Evolutionary conservation across 2,329 filamentous ascomycete species (phyloP), one percentile per base, ranked within the genome.

Genomic region (Fusarium sp.): DNA sequence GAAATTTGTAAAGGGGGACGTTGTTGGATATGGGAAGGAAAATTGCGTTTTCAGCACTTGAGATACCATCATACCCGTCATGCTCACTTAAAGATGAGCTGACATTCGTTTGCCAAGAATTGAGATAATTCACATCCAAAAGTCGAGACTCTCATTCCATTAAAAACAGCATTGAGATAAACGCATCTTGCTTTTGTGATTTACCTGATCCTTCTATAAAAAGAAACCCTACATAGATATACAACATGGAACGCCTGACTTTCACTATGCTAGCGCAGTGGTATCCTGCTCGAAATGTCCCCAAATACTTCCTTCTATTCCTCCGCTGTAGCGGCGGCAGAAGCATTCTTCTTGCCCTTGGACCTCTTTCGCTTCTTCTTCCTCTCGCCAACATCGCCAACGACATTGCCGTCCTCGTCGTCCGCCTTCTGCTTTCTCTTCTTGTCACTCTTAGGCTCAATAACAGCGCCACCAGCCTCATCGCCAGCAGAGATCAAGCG

Each of bases 341-440:
- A 79, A 70, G 39, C 52, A 37, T 54, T 60, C 62, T 81, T 82
- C 62, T 79, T 82, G 52, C 77, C 77, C 74, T 81, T 83, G 52
- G 83, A 83, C 72, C 84, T 82, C 81, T 84, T 86, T 75, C 83
- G 78, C 79, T 83, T 86, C 75, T 82, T 85, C 75, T 83, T 85
- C 71, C 76, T 75, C 62, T 70, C 67, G 4, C 67, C 67, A 10
- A 70, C 59, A 8, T 75, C 74, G 1, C 71, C 77, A 14, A 73
- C 73, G 6, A 77, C 71, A 30, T 78, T 76, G 11, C 68, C 68
- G 17, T 53, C 41, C 20, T 46, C 61, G 1, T 27, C 25, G 13
- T 65, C 41, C 32, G 51, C 44, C 35, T 59, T 59, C 35, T 65
- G 40, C 35, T 52, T 65, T 35, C 27, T 63, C 35, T 65, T 50